A percentile compares a stretch with the other conserved stretches of the same genome.
phyloP scores from a whole-genome alignment of 768 basidiomycete species.

The Ephemerocybe angulata region DNA sequence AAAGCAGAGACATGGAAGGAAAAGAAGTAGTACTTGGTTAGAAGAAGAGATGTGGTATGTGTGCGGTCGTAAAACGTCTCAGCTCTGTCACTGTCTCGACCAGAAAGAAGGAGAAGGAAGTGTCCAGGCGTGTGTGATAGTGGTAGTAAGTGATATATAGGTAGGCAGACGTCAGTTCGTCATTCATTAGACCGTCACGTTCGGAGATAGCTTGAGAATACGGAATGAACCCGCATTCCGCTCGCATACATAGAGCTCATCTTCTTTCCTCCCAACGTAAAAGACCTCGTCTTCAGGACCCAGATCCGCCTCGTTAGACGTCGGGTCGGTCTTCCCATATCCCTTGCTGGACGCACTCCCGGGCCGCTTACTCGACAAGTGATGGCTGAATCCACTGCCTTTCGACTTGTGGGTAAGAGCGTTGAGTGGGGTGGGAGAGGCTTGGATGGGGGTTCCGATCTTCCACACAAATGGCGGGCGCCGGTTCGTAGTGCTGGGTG shows the following conservation, averaged over 20 bases:
- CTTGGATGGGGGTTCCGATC: slow-evolving; percentile 66
- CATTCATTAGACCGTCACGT: slow-evolving; percentile 11
- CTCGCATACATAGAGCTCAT: slow-evolving; percentile 82
- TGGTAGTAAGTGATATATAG: not conserved
- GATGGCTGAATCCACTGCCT: slow-evolving; percentile 28
- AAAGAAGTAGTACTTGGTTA: too few relatives aligned
- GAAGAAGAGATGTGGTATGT: too few relatives aligned
- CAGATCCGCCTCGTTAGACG: slow-evolving; percentile 47
- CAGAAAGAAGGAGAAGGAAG: too few relatives aligned
- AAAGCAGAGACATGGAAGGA: too few relatives aligned
- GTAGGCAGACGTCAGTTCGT: slow-evolving; percentile 7
- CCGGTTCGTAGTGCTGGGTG: slow-evolving; percentile 58
- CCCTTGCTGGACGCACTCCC: slow-evolving; percentile 45
- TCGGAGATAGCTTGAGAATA: slow-evolving; percentile 61
- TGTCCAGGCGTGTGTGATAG: slow-evolving; percentile 12
- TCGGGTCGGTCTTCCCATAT: slow-evolving; percentile 47
- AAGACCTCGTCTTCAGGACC: slow-evolving; percentile 69
- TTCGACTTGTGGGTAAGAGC: slow-evolving; percentile 37
- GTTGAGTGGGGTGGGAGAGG: slow-evolving; percentile 32
- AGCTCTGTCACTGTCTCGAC: too few relatives aligned
- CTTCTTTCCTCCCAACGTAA: slow-evolving; percentile 71
- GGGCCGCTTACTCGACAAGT: slow-evolving; percentile 45
- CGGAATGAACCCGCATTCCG: slow-evolving; percentile 69
- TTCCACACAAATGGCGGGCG: slow-evolving; percentile 79
- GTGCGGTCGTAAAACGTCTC: too few relatives aligned